Evolutionary conservation across 169 alveolate species (phyloP).

Genomic region (Plasmodium relictum): DNA sequence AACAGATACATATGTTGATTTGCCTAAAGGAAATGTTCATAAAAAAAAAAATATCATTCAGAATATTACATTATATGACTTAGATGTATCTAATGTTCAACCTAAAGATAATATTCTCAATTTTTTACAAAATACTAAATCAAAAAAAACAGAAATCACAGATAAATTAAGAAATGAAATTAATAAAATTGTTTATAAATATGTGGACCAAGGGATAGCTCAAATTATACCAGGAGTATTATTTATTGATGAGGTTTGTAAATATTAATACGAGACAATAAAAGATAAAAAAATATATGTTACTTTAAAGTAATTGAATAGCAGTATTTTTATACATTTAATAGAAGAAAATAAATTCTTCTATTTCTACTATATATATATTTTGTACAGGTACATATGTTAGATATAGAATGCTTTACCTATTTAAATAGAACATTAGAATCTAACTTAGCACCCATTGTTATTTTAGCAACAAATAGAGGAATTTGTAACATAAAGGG

Average conservation of each 20-base stretch:
- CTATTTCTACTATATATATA: not conserved
- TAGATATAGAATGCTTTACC: constrained; percentile 98
- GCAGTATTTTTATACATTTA: too few relatives aligned
- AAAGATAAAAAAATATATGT: constrained; percentile 3
- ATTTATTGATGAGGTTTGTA: constrained; percentile 96
- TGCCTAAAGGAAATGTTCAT: constrained; percentile 99
- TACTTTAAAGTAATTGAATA: not conserved
- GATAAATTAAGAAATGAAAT: constrained; percentile 98
- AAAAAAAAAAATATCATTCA: constrained; percentile 98
- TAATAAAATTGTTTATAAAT: constrained; percentile 97
- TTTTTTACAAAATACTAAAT: constrained; percentile 92
- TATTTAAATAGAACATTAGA: constrained; percentile 97
- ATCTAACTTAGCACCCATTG: constrained; percentile 97
- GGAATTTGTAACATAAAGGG: constrained; percentile 91
- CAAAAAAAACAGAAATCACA: constrained; percentile 99
- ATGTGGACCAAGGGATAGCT: constrained; percentile 97
- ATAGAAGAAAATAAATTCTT: too few relatives aligned
- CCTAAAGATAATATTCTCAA: constrained; percentile 88
- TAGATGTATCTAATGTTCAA: constrained; percentile 98
- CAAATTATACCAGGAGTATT: constrained; percentile 99
- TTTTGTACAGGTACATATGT: constrained; percentile 91
- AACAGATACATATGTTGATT: constrained; percentile 97
- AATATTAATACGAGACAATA: not conserved
- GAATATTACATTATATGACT: constrained; percentile 98
- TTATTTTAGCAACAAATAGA: constrained; percentile 97